phyloP scores from a whole-genome alignment of 1,284 basidiomycete genomes.

The Boletellus deceptivus region DNA sequence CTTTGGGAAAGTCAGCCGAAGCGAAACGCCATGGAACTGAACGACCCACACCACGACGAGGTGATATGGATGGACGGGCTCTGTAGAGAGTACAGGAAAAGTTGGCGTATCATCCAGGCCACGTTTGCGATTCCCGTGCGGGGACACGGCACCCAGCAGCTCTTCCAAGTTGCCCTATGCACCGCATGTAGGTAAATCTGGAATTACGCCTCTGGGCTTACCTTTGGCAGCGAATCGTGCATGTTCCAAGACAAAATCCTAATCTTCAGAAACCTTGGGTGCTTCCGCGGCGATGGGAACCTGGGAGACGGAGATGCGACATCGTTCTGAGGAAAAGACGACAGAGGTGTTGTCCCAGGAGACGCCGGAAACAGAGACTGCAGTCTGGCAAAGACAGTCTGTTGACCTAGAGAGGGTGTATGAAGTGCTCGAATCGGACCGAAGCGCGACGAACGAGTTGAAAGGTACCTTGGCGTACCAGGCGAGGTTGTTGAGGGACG shows the following conservation, averaged over 20 bases:
- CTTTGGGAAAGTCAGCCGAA: conserved; percentile 37
- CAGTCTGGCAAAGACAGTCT: conserved; percentile 42
- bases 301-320: conserved; percentile 19
- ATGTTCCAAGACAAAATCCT: conserved; percentile 69
- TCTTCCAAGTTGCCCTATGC: conserved; percentile 72
- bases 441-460: conserved; percentile 1
- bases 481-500: conserved; percentile 16
- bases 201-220: conserved; percentile 22
- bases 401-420: conserved; percentile 25
- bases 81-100: conserved; percentile 51
- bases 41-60: conserved; percentile 68
- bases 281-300: conserved; percentile 30
- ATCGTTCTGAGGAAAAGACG: conserved; percentile 20
- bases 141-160: conserved; percentile 64
- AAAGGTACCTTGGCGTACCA: conserved; percentile 26
- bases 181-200: conserved; percentile 5
- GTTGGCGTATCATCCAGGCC: conserved; percentile 24
- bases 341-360: conserved; percentile 14
- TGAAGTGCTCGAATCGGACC: conserved; percentile 2
- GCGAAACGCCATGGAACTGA: conserved; percentile 3
- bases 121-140: conserved; percentile 40
- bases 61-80: conserved; percentile 73
- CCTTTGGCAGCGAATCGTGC: conserved; percentile 76
- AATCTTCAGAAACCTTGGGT: conserved; percentile 46
- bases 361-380: conserved; percentile 43